Evolutionary conservation across 1,139 yeast species (phyloP).

Genomic region (Pichia sp.): DNA sequence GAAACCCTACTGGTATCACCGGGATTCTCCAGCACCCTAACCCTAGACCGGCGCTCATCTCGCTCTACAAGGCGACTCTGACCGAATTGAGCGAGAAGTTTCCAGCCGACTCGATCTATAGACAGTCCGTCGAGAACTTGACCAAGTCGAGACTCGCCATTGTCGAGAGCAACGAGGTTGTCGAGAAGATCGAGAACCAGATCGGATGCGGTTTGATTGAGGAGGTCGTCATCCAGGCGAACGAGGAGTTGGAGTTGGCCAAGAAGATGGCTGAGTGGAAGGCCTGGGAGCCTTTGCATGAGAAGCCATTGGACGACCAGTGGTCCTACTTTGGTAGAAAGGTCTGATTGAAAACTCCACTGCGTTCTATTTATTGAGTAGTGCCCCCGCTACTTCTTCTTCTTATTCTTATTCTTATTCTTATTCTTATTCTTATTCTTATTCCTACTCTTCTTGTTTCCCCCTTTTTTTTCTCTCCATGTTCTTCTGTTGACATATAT

Average conservation of each 20-base stretch:
- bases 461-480: not conserved
- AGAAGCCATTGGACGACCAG: conserved; percentile 66
- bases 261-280: conserved; percentile 65
- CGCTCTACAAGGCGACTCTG: conserved; percentile 69
- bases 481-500: not conserved
- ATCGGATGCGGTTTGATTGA: conserved; percentile 84
- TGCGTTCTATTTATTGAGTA: not conserved
- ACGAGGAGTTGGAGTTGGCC: conserved; percentile 71
- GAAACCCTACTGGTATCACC: conserved; percentile 76
- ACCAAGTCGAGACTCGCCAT: conserved; percentile 66
- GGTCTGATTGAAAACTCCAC: conserved; percentile 32
- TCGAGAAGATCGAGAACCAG: conserved; percentile 64
- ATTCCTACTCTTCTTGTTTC: not conserved
- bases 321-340: conserved; percentile 69
- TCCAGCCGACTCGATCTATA: conserved; percentile 70
- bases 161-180: conserved; percentile 60
- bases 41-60: conserved; percentile 75
- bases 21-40: conserved; percentile 78
- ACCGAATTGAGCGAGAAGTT: conserved; percentile 52
- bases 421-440: not conserved
- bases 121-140: conserved; percentile 69
- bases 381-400: not conserved
- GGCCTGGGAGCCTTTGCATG: conserved; percentile 62
- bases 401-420: no score
- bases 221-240: conserved; percentile 78